Conservation (phyloP, 1,284 basidiomycete genomes). For the Porogramme epimiltina region DNA sequence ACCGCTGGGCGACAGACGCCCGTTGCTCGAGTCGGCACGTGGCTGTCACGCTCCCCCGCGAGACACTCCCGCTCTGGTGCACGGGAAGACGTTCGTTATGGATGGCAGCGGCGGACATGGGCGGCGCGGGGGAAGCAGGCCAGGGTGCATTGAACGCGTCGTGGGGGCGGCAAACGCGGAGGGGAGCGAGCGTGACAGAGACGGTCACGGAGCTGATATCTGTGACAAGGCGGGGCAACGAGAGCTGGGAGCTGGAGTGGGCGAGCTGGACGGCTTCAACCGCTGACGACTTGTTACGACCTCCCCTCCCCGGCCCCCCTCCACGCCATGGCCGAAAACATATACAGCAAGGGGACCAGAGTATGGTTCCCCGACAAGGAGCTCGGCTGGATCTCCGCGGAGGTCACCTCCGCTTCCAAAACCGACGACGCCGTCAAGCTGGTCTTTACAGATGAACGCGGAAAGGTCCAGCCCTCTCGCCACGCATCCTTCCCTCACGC, state of each 20-base stretch:
- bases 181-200: not conserved
- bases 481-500: conserved; percentile 2
- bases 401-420: conserved; percentile 66
- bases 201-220: not conserved
- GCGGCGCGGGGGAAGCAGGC: no score
- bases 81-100: no score
- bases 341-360: conserved; percentile 82
- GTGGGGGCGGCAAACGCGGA: not conserved
- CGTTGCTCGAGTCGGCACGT: conserved; percentile 12
- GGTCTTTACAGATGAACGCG: conserved; percentile 82
- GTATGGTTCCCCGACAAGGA: conserved; percentile 94
- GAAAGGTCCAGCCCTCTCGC: conserved; percentile 53
- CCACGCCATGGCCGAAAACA: conserved; percentile 75
- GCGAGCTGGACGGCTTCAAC: not conserved
- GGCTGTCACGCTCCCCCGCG: conserved; percentile 18
- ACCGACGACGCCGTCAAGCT: conserved; percentile 75
- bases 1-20: conserved; percentile 2
- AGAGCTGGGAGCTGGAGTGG: not conserved
- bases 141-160: no score
- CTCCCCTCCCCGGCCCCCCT: conserved; percentile 12
- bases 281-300: conserved; percentile 27
- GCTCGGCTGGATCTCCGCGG: conserved; percentile 89
- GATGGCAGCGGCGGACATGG: no score
- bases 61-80: no score
- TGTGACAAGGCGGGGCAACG: not conserved